Conservation (phyloP, 257 asterid genomes). For the Haberlea rhodopensis region DNA sequence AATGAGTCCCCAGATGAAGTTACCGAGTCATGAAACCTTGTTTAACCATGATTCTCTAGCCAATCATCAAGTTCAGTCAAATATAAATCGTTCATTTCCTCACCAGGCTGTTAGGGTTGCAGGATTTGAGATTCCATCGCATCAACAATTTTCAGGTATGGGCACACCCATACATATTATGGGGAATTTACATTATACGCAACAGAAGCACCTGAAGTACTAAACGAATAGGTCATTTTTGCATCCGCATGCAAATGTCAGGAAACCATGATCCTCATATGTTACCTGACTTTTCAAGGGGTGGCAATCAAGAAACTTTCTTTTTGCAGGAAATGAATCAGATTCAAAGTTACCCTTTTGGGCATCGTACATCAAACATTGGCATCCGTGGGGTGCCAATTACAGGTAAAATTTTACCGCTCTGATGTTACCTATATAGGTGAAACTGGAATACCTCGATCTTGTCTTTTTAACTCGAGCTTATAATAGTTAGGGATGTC, state of each 20-base stretch:
- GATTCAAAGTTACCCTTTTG: constrained; percentile 56
- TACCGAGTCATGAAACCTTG: constrained; percentile 46
- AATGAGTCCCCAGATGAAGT: constrained; percentile 56
- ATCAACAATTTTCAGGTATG: too few species aligned
- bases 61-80: constrained; percentile 48
- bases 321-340: constrained; percentile 55
- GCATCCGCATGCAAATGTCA: constrained; percentile 61
- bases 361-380: constrained; percentile 47
- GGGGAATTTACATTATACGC: too few species aligned
- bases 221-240: too few species aligned
- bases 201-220: too few species aligned
- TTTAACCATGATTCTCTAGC: constrained; percentile 44
- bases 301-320: constrained; percentile 49
- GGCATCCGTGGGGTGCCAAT: constrained; percentile 51
- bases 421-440: constrained; percentile 5
- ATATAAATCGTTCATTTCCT: constrained; percentile 47
- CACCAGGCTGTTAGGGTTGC: constrained; percentile 52
- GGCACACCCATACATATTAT: too few species aligned
- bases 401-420: constrained; percentile 46
- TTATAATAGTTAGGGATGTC: constrained; percentile 13
- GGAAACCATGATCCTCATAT: constrained; percentile 49
- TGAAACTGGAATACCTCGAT: background rate
- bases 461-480: background rate
- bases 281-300: constrained; percentile 48
- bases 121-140: constrained; percentile 59